These are phyloP conservation scores for Cyclostephanos tholiformis DNA, from an alignment of 108 stramenopile genomes.

Conservation along the genomic window DNA sequence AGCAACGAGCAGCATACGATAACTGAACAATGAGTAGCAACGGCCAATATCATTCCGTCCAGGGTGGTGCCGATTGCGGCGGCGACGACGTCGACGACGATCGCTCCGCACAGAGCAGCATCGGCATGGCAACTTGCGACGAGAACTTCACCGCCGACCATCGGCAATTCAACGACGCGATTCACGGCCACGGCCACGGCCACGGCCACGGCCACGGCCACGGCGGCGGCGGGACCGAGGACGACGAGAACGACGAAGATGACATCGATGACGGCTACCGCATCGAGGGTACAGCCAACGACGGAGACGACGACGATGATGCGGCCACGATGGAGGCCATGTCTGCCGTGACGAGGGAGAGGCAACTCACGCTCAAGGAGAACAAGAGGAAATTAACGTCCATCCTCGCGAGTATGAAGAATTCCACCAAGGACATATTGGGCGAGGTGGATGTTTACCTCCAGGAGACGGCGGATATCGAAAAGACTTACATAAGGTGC, in stretches of 20 bases:
- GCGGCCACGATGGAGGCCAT: constrained; percentile 20
- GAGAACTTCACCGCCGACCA: not conserved
- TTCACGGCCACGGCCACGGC: not conserved
- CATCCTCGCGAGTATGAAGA: constrained; percentile 32
- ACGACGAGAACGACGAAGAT: not conserved
- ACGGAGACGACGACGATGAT: constrained; percentile 16
- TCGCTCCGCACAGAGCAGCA: not conserved
- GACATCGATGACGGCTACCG: not conserved
- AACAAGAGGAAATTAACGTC: constrained; percentile 25
- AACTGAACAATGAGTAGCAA: not conserved
- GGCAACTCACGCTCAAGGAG: constrained; percentile 27
- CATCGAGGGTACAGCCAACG: too few relatives aligned
- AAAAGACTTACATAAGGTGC: constrained; percentile 41
- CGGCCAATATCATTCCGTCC: not conserved
- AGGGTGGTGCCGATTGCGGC: not conserved
- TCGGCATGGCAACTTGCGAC: not conserved
- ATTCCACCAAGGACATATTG: constrained; percentile 48
- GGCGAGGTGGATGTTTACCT: constrained; percentile 51
- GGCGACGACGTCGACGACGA: not conserved
- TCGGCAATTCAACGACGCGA: not conserved
- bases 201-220: not conserved
- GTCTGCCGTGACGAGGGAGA: constrained; percentile 22
- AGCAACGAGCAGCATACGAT: not conserved
- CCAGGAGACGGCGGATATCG: constrained; percentile 39
- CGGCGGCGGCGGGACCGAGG: not conserved